Evolutionary conservation across 352 stramenopile species (phyloP), one percentile per base, ranked within the genome.

Genomic region (Globisporangium iwayamae): DNA sequence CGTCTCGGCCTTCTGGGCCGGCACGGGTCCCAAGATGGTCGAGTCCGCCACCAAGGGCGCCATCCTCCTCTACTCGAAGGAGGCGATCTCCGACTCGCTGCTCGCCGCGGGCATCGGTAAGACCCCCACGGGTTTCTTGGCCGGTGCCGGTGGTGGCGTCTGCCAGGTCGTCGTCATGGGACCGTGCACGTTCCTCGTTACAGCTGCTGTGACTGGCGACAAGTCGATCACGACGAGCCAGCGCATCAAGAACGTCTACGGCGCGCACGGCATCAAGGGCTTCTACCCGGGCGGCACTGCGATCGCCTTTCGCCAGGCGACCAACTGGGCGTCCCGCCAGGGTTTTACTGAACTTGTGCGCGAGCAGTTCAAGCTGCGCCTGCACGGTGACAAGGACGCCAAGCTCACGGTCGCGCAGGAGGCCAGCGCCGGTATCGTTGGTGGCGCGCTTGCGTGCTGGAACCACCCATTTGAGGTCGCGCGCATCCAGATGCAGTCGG

Each of bases 391-490:
- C 68, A 68, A 76, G 54, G 74, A 94, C 64, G 89, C 90, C 56
- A 97, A 96, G 74, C 81, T 97, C 20, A 94, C 89, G 57, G 85
- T 95, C 28, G 79, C 79, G 13, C 89, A 97, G 68, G 90, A 97
- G 62, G 90, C 89, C 20, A 74, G 80, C 16, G 79, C 90, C 6
- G 90, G 90, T 65, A 94, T 96, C 61, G 73, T 97, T 30, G 90
- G 90, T 59, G 90, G 90, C 16, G 87, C 82, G 13, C 62, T 97
- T 48, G 76, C 90, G 51, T 96, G 89, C 79, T 97, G 90, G 90
- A 97, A 97, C 78, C 90, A 97, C 71, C 90, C 90, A 28, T 97
- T 97, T 59, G 90, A 97, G 66, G 89, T 97, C 56, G 89, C 89
- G 47, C 89, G 89, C 61, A 97, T 97, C 67, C 87, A 97, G 75